Base-by-base conservation (phyloP, 108 stramenopile genomes). In the Cyclotella cryptica region DNA sequence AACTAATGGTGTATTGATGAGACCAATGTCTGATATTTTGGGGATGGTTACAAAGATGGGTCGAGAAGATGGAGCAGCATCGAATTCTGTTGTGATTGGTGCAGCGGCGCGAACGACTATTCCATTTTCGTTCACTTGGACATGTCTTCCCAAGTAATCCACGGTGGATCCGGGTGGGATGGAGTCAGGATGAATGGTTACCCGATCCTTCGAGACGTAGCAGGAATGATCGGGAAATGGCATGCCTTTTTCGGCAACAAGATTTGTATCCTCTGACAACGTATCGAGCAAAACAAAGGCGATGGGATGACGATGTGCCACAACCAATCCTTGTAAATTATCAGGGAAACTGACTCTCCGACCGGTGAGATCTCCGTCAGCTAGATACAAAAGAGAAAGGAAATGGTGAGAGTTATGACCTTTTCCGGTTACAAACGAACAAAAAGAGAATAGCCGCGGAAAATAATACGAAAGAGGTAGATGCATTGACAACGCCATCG, bases 21-120 rank as follows among this genome's bases (percentile, higher is more conserved):
- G 76, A 41, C 90, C 84, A 84, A 96, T 96, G 49, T 96, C 92
- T 14, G 80, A 77, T 35, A 96, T 89, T 79, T 90, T 82, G 29
- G 95, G 93, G 68, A 92, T 93, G 21, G 90, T 82, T 12, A 92
- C 83, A 77, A 94, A 93, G 21, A 96, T 92, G n/a, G 91, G 76
- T 21, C 90, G 79, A 24, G 70, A 69, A 26, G 26, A 52, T 17
- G 67, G 1, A 19, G 35, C 35, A 30, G 58, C 10, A 45, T 60
- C 18, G 28, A 59, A 49, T 22, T 6, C 14, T 53, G 10, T 10
- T 9, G 8, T 35, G 67, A 18, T 35, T 8, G 61, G 21, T 40
- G 61, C 1, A 15, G 64, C 27, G 29, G 71, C 49, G 13, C 73
- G 51, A 29, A 19, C 15, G 9, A 78, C 65, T 24, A 35, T 24